A percentile compares a stretch with the other conserved stretches of the same genome.
Evolutionary conservation across 2,329 filamentous ascomycete genomes (phyloP).

Genomic region (Neonectria ditissima): DNA sequence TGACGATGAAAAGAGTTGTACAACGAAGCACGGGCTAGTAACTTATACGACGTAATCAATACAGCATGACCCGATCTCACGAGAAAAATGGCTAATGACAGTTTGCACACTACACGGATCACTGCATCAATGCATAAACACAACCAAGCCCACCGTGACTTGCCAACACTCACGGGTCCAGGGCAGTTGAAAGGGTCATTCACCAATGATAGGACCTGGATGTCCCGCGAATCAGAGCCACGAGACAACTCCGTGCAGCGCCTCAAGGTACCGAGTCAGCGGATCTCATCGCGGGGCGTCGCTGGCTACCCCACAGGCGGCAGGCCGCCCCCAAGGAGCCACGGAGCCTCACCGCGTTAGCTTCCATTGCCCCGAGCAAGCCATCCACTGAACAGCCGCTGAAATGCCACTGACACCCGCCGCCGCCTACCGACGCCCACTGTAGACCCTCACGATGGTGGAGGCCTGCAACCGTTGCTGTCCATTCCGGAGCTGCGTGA

Average conservation of each 20-base stretch:
- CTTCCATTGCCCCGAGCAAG: conserved; percentile 43
- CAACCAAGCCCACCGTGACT: not conserved
- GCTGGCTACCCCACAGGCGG: conserved; percentile 17
- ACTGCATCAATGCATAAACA: not conserved
- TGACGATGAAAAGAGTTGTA: not conserved
- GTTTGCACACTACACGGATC: not conserved
- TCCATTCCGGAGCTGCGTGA: conserved; percentile 20
- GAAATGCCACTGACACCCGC: conserved; percentile 3
- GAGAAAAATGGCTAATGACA: conserved; percentile 1
- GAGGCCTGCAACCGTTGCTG: conserved; percentile 7
- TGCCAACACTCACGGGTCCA: not conserved
- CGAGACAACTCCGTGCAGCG: not conserved
- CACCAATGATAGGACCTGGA: no score
- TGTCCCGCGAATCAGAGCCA: not conserved
- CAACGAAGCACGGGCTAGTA: not conserved
- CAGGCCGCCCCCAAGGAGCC: not conserved
- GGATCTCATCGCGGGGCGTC: conserved; percentile 19
- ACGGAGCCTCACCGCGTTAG: conserved; percentile 30
- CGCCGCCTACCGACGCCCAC: not conserved
- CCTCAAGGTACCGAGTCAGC: conserved; percentile 14
- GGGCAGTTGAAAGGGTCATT: not conserved
- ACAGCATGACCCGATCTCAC: not conserved
- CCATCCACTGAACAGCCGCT: conserved; percentile 21
- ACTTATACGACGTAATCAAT: not conserved
- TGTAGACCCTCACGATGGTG: conserved; percentile 1